phyloP scores from a whole-genome alignment of 2,329 filamentous ascomycete genomes.

The Cladosporium cucumerinum region DNA sequence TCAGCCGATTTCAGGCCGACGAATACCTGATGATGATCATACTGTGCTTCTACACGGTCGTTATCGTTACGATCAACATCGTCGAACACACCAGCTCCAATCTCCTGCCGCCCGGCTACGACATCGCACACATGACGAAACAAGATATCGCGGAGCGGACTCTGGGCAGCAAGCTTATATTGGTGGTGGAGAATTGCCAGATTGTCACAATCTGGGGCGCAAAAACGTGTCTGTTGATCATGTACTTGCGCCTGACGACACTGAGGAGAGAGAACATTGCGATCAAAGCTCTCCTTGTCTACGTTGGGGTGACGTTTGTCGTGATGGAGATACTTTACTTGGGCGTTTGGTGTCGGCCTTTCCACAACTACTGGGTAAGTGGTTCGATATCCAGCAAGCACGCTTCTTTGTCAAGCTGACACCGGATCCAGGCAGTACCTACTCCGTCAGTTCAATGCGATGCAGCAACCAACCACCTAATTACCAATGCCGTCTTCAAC shows the following conservation, averaged over 20 bases:
- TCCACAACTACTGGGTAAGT: constrained; percentile 37
- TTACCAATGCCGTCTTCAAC: constrained; percentile 41
- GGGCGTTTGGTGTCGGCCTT: constrained; percentile 40
- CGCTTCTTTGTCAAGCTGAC: background rate
- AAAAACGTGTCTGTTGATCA: constrained; percentile 37
- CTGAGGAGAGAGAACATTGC: constrained; percentile 35
- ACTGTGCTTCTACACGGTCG: constrained; percentile 47
- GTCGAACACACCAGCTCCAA: constrained; percentile 42
- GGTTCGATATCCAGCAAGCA: background rate
- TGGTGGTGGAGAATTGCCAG: constrained; percentile 40
- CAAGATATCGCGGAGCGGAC: constrained; percentile 26
- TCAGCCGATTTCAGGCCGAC: constrained; percentile 51
- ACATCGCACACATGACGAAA: constrained; percentile 41
- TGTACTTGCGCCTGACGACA: constrained; percentile 39
- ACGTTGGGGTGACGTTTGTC: constrained; percentile 35
- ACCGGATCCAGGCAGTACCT: constrained; percentile 22
- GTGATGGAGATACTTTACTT: constrained; percentile 42
- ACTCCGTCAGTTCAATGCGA: constrained; percentile 40
- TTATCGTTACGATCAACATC: constrained; percentile 49
- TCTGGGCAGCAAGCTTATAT: constrained; percentile 38
- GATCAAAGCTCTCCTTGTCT: constrained; percentile 35
- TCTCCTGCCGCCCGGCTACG: constrained; percentile 43
- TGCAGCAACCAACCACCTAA: constrained; percentile 38
- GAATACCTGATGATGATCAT: constrained; percentile 57
- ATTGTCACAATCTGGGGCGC: constrained; percentile 38